phyloP scores from a whole-genome alignment of 108 stramenopile species.

The Fragilariopsis cylindrus region DNA sequence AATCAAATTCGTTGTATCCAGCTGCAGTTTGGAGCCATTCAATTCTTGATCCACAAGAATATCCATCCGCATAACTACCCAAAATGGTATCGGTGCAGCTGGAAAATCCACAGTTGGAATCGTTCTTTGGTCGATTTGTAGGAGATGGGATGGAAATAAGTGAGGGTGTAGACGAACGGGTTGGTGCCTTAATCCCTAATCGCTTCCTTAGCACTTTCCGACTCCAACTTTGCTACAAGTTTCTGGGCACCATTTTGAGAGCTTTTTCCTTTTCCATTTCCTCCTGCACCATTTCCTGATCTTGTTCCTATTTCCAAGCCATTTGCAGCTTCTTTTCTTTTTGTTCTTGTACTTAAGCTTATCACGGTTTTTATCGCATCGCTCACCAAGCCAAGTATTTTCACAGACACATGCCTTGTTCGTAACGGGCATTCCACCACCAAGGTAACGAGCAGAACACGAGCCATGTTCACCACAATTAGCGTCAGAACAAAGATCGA shows the following conservation, averaged over 20 bases:
- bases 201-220: not conserved
- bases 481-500: constrained; percentile 53
- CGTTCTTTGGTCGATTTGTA: no score
- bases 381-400: constrained; percentile 35
- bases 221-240: not conserved
- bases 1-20: not conserved
- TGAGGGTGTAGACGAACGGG: not conserved
- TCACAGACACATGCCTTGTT: constrained; percentile 46
- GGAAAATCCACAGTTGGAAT: not conserved
- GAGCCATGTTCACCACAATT: constrained; percentile 46
- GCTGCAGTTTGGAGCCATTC: not conserved
- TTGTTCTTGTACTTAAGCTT: not conserved
- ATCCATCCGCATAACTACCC: not conserved
- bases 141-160: not conserved
- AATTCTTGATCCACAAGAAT: not conserved
- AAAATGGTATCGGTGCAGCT: not conserved
- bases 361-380: constrained; percentile 36
- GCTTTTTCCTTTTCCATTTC: not conserved
- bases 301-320: not conserved
- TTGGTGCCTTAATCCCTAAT: not conserved
- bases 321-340: not conserved
- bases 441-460: constrained; percentile 54
- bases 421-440: constrained; percentile 16
- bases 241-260: not conserved
- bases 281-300: not conserved